Percentiles rank a stretch among this genome's conserved stretches.
Evolutionary conservation across 208 protist genomes (phyloP).

Genomic region (Blastocrithidia nonstop): DNA sequence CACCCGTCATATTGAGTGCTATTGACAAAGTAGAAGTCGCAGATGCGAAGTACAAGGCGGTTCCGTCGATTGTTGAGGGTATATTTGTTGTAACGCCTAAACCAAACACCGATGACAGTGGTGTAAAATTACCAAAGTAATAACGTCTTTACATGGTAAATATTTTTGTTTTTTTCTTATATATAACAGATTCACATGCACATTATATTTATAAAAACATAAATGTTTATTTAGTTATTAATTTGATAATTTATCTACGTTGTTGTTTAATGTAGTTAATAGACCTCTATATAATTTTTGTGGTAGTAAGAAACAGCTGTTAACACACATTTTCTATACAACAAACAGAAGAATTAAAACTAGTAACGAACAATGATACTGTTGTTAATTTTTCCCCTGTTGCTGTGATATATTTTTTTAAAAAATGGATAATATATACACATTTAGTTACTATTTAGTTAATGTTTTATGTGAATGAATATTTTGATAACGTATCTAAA

Average conservation of each 20-base stretch:
- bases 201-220: not conserved
- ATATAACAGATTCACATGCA: not conserved
- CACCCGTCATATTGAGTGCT: slow-evolving; percentile 93
- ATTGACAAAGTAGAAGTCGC: slow-evolving; percentile 96
- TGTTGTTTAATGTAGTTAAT: too few species aligned
- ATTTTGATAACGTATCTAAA: slow-evolving; percentile 1
- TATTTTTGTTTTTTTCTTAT: slow-evolving; percentile 5
- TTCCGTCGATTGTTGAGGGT: slow-evolving; percentile 68
- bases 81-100: slow-evolving; percentile 77
- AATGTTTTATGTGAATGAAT: not conserved
- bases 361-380: too few species aligned
- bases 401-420: not conserved
- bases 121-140: slow-evolving; percentile 1
- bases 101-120: slow-evolving; percentile 3
- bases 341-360: too few species aligned
- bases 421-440: not conserved
- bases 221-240: too few species aligned
- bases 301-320: too few species aligned
- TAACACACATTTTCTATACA: too few species aligned
- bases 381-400: too few species aligned
- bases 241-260: too few species aligned
- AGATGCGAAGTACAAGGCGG: slow-evolving; percentile 80
- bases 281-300: too few species aligned
- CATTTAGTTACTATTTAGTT: slow-evolving; percentile 1
- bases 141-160: not conserved